Conservation (phyloP, 2,329 filamentous ascomycete species). For the Metarhizium sp. region DNA sequence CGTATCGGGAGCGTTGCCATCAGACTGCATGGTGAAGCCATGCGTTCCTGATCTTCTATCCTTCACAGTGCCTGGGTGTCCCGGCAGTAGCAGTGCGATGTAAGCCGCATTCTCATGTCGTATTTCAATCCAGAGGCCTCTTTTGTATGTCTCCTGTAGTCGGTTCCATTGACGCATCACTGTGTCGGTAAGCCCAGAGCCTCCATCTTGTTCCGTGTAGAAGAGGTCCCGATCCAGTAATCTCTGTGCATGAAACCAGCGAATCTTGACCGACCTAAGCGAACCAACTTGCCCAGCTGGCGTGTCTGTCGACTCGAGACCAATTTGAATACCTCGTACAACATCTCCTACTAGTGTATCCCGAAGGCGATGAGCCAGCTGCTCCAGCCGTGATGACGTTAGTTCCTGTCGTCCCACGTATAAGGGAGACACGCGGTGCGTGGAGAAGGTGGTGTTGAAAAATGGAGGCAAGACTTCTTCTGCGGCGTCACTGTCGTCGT, state of each 20-base stretch:
- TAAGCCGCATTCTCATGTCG: conserved; percentile 44
- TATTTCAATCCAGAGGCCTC: conserved; percentile 36
- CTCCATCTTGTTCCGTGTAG: conserved; percentile 9
- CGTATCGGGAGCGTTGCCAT: conserved; percentile 1
- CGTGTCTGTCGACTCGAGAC: conserved; percentile 33
- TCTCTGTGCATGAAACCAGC: conserved; percentile 30
- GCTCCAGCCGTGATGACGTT: conserved; percentile 26
- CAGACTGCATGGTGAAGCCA: conserved; percentile 14
- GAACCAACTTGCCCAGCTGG: conserved; percentile 28
- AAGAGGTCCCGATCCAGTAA: conserved; percentile 20
- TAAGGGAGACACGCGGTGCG: conserved; percentile 45
- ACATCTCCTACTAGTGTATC: conserved; percentile 49
- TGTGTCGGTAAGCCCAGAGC: conserved; percentile 9
- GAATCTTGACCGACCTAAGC: conserved; percentile 37
- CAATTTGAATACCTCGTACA: conserved; percentile 50
- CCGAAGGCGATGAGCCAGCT: conserved; percentile 38
- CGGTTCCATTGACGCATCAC: conserved; percentile 7
- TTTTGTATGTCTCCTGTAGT: conserved; percentile 15
- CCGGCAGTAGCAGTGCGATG: conserved; percentile 40
- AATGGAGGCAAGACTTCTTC: conserved; percentile 29
- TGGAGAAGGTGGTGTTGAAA: conserved; percentile 51
- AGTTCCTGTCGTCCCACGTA: conserved; percentile 35
- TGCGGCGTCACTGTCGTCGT: conserved; percentile 14
- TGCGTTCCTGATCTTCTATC: conserved; percentile 3
- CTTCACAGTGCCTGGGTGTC: conserved; percentile 11